These are phyloP conservation scores for Cardamine resedifolia DNA, from an alignment of 345 rosid species.

Conservation along the genomic window DNA sequence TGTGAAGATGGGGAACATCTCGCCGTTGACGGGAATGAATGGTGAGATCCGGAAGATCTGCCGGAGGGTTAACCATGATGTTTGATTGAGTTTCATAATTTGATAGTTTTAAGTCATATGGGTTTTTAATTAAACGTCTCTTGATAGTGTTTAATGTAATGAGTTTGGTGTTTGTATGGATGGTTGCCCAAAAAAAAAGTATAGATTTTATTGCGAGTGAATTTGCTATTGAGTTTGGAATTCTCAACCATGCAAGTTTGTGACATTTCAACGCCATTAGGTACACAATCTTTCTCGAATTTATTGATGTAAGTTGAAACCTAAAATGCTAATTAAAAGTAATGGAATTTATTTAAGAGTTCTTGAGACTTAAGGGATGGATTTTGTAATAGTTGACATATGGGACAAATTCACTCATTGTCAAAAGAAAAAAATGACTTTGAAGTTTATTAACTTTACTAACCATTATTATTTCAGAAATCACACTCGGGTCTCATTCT, in stretches of 20 bases:
- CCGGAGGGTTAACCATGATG: slow-evolving; percentile 45
- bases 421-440: background rate
- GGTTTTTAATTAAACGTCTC: slow-evolving; percentile 12
- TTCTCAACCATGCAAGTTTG: background rate
- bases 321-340: background rate
- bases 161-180: background rate
- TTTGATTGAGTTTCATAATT: background rate
- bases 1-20: slow-evolving; percentile 63
- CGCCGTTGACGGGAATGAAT: slow-evolving; percentile 47
- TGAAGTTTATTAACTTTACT: background rate
- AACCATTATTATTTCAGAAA: background rate
- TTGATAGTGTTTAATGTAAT: background rate
- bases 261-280: slow-evolving; percentile 6
- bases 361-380: background rate
- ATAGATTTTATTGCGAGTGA: background rate
- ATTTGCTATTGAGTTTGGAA: background rate
- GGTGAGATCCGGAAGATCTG: slow-evolving; percentile 66
- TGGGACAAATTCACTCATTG: background rate
- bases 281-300: background rate
- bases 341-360: background rate
- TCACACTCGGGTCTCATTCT: background rate
- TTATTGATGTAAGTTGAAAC: background rate
- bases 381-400: background rate
- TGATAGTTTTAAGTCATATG: background rate
- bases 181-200: background rate